phyloP scores from a whole-genome alignment of 441 rosid genomes.

The Mallotus japonicus region DNA sequence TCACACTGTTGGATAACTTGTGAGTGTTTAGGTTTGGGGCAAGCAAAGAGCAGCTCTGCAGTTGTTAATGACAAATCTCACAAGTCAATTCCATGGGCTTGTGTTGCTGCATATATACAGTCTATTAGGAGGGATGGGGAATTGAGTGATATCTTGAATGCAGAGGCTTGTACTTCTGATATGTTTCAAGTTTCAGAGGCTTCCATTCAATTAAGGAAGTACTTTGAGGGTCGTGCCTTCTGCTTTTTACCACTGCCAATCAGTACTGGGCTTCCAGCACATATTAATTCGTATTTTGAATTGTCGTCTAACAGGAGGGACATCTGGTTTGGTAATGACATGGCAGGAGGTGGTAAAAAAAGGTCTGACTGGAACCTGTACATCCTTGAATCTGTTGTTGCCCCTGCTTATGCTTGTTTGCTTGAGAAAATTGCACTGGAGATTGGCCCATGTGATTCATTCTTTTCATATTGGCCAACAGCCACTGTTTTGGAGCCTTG shows the following conservation, averaged over 20 bases:
- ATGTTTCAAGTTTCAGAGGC: constrained; percentile 52
- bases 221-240: constrained; percentile 93
- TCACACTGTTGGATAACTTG: constrained; percentile 93
- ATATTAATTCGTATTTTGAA: constrained; percentile 95
- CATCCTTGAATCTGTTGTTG: constrained; percentile 79
- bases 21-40: constrained; percentile 75
- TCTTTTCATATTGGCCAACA: constrained; percentile 91
- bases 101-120: constrained; percentile 87
- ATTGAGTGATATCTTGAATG: constrained; percentile 31
- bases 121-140: constrained; percentile 53
- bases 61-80: constrained; percentile 52
- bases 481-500: constrained; percentile 76
- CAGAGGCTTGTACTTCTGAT: constrained; percentile 39
- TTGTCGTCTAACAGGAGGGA: constrained; percentile 97
- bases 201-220: constrained; percentile 47
- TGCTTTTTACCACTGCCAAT: constrained; percentile 95
- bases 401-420: constrained; percentile 93
- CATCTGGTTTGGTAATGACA: constrained; percentile 99
- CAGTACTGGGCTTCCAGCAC: constrained; percentile 89
- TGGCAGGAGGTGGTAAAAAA: constrained; percentile 96
- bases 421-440: constrained; percentile 85
- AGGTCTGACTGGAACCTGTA: constrained; percentile 97
- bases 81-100: constrained; percentile 93
- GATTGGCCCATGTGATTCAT: constrained; percentile 82
- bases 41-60: constrained; percentile 37